phyloP scores from a whole-genome alignment of 306 rosid species.

The Lotus japonicus region DNA sequence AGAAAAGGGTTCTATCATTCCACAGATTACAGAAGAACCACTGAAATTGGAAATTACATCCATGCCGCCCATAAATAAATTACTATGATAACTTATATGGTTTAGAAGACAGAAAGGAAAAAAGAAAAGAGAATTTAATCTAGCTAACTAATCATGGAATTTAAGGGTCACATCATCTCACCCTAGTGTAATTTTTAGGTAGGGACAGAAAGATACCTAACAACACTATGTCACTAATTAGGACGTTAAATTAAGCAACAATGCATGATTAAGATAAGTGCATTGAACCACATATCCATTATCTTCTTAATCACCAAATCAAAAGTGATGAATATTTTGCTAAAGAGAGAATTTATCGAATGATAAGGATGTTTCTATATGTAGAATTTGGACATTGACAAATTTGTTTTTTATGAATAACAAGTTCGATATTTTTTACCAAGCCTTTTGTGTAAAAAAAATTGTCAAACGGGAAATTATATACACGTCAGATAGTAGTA shows the following conservation, averaged over 20 bases:
- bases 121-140: background rate
- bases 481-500: too few species aligned
- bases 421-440: too few species aligned
- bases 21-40: background rate
- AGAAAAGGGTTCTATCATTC: background rate
- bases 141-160: slow-evolving; percentile 19
- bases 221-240: slow-evolving; percentile 10
- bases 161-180: slow-evolving; percentile 15
- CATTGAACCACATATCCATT: slow-evolving; percentile 10
- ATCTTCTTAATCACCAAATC: slow-evolving; percentile 5
- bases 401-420: background rate
- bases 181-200: slow-evolving; percentile 6
- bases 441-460: too few species aligned
- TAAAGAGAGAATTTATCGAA: background rate
- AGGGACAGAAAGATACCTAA: slow-evolving; percentile 31
- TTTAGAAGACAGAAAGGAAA: background rate
- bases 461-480: too few species aligned
- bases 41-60: background rate
- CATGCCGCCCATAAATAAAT: background rate
- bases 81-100: background rate
- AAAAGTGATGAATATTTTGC: background rate
- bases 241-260: slow-evolving; percentile 33
- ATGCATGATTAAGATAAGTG: slow-evolving; percentile 19
- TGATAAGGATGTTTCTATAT: background rate
- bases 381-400: background rate